Conservation (phyloP, 1,139 yeast species). For the Taphrina wiesneri region DNA sequence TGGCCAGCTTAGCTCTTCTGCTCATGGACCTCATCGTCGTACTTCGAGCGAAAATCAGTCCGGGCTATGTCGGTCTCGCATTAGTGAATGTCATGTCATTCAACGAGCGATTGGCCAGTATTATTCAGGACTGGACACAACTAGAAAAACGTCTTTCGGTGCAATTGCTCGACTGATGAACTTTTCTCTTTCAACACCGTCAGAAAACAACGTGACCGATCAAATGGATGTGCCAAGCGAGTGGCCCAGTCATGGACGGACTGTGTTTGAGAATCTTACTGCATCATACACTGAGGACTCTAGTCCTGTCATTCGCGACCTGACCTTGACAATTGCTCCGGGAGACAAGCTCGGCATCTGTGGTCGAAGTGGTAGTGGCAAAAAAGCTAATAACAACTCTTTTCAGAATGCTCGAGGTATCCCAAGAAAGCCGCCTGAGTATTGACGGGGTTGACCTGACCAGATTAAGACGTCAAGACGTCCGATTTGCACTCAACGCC, state of each 20-base stretch:
- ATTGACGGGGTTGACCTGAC: slow-evolving; percentile 74
- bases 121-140: slow-evolving; percentile 57
- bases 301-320: slow-evolving; percentile 84
- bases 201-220: slow-evolving; percentile 59
- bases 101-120: slow-evolving; percentile 41
- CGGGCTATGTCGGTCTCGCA: slow-evolving; percentile 71
- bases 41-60: slow-evolving; percentile 60
- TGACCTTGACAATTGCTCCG: slow-evolving; percentile 74
- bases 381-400: slow-evolving; percentile 87
- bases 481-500: slow-evolving; percentile 81
- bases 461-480: slow-evolving; percentile 73
- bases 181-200: slow-evolving; percentile 68
- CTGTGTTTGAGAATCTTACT: slow-evolving; percentile 72
- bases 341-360: slow-evolving; percentile 87
- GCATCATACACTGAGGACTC: slow-evolving; percentile 84
- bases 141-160: slow-evolving; percentile 79
- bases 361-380: slow-evolving; percentile 98
- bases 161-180: slow-evolving; percentile 77
- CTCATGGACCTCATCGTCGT: slow-evolving; percentile 62
- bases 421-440: slow-evolving; percentile 61
- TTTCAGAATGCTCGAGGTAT: slow-evolving; percentile 85
- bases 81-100: slow-evolving; percentile 51
- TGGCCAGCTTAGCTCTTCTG: slow-evolving; percentile 51
- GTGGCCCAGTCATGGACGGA: slow-evolving; percentile 85
- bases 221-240: slow-evolving; percentile 59